phyloP scores from a whole-genome alignment of 2,329 filamentous ascomycete genomes.

The Diplodia mutila region DNA sequence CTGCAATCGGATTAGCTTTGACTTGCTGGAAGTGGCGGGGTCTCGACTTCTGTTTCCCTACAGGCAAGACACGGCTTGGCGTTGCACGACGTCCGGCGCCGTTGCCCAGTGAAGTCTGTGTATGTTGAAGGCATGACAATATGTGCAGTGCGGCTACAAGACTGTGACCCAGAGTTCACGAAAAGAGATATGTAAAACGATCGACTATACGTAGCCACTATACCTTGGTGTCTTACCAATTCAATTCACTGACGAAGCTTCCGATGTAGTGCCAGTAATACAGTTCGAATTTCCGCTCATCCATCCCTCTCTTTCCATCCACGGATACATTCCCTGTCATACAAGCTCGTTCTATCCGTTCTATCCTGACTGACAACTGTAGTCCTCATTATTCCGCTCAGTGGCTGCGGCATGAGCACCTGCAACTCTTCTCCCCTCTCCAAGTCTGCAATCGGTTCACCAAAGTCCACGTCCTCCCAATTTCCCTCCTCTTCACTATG shows the following conservation, averaged over 20 bases:
- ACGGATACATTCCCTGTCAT: conserved; percentile 11
- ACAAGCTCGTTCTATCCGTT: conserved; percentile 3
- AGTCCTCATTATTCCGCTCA: conserved; percentile 8
- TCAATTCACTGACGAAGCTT: not conserved
- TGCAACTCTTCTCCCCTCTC: not conserved
- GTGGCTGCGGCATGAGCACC: not conserved
- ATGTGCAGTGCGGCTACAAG: not conserved
- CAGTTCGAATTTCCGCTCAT: not conserved
- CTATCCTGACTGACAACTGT: conserved; percentile 9
- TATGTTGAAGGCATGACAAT: not conserved
- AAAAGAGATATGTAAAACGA: not conserved
- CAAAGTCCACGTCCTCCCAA: conserved; percentile 1
- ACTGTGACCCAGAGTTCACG: not conserved
- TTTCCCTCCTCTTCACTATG: not conserved
- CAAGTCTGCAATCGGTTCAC: not conserved
- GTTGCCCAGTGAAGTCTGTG: not conserved
- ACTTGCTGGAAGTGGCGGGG: not conserved
- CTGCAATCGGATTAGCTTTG: not conserved
- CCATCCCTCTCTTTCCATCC: not conserved
- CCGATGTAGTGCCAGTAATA: not conserved
- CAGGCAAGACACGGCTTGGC: not conserved
- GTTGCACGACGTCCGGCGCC: not conserved
- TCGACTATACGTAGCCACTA: not conserved
- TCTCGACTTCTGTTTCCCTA: not conserved
- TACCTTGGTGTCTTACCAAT: not conserved